phyloP scores from a whole-genome alignment of 129 eudicot species.

The Helichrysum umbraculigerum region DNA sequence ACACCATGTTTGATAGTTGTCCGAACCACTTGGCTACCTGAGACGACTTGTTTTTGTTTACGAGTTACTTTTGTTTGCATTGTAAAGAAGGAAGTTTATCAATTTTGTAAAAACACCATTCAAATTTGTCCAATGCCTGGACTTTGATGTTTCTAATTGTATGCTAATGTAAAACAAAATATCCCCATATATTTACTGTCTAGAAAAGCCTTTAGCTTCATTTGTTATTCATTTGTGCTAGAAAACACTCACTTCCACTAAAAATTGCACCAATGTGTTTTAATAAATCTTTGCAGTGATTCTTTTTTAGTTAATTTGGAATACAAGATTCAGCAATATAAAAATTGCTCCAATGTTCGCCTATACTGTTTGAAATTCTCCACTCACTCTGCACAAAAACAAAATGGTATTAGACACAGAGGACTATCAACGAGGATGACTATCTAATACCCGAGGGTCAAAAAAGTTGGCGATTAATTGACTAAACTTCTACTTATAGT shows the following conservation, averaged over 20 bases:
- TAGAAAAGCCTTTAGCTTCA: neutral
- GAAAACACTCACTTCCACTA: neutral
- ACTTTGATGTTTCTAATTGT: conserved; percentile 28
- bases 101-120: conserved; percentile 32
- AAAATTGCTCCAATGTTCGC: too few relatives aligned
- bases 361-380: too few relatives aligned
- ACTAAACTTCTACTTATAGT: neutral
- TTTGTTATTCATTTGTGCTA: too few relatives aligned
- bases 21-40: conserved; percentile 85
- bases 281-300: too few relatives aligned
- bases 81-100: conserved; percentile 32
- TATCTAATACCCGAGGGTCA: neutral
- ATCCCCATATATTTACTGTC: neutral
- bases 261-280: too few relatives aligned
- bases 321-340: too few relatives aligned
- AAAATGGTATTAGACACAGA: too few relatives aligned
- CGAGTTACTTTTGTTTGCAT: conserved; percentile 9
- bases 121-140: neutral
- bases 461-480: neutral
- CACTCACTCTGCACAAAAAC: too few relatives aligned
- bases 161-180: conserved; percentile 20
- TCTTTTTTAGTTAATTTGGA: too few relatives aligned
- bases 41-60: neutral
- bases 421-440: too few relatives aligned
- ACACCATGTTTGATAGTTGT: conserved; percentile 80